phyloP scores from a whole-genome alignment of 106 monocot genomes.

The Dendrobium catenatum region DNA sequence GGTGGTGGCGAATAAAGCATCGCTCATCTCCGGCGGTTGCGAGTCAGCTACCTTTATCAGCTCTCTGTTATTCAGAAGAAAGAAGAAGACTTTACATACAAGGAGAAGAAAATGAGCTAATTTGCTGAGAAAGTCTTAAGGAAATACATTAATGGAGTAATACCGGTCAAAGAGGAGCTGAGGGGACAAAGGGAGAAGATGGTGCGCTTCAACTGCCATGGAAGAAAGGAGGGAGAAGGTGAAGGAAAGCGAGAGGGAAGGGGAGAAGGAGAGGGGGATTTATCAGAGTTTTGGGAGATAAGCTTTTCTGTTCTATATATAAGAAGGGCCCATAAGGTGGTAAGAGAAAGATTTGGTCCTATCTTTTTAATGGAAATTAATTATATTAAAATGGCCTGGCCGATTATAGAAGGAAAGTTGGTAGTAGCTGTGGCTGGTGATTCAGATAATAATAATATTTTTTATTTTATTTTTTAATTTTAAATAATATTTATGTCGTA shows the following conservation, averaged over 20 bases:
- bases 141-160: not conserved
- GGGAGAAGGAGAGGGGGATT: constrained; percentile 4
- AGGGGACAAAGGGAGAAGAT: constrained; percentile 28
- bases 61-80: not conserved
- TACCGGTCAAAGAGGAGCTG: constrained; percentile 7
- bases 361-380: not conserved
- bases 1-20: not conserved
- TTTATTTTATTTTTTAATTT: not conserved
- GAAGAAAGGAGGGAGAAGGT: not conserved
- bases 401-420: not conserved
- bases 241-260: constrained; percentile 1
- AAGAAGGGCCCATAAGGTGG: not conserved
- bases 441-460: not conserved
- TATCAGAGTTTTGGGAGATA: not conserved
- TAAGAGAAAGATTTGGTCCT: not conserved
- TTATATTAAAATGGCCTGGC: not conserved
- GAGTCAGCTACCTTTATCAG: not conserved
- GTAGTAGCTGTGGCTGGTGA: not conserved
- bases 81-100: too few relatives aligned
- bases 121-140: not conserved
- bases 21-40: not conserved
- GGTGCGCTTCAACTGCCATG: constrained; percentile 63
- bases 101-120: not conserved
- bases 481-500: not conserved
- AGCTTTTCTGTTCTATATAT: not conserved